These are phyloP conservation scores for Chlorella sorokiniana DNA, from an alignment of 139 green algal species.

Conservation along the genomic window DNA sequence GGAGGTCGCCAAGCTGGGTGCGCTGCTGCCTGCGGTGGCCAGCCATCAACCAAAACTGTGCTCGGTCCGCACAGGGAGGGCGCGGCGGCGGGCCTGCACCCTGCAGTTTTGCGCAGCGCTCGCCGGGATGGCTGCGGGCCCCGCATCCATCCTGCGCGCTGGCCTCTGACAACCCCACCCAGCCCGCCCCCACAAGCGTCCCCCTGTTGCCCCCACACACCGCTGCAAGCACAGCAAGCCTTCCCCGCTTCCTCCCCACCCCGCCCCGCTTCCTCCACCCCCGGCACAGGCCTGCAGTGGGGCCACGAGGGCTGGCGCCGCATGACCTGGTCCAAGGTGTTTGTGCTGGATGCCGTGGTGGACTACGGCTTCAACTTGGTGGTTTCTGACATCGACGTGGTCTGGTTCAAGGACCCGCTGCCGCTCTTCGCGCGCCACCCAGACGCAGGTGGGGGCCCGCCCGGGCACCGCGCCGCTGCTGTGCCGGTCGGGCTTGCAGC, in stretches of 20 bases:
- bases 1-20: neutral
- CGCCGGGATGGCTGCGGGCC: too few relatives aligned
- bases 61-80: neutral
- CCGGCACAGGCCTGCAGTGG: constrained; percentile 18
- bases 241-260: neutral
- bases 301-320: constrained; percentile 26
- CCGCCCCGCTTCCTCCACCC: neutral
- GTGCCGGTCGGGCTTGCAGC: neutral
- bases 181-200: too few relatives aligned
- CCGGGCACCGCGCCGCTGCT: too few relatives aligned
- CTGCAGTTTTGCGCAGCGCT: too few relatives aligned
- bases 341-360: constrained; percentile 11
- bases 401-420: constrained; percentile 18
- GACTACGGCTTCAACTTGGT: constrained; percentile 35
- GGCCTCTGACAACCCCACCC: too few relatives aligned
- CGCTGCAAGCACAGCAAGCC: neutral
- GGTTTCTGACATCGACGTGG: constrained; percentile 18
- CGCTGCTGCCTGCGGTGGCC: neutral
- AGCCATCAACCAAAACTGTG: neutral
- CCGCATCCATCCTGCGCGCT: too few relatives aligned
- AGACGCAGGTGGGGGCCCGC: neutral
- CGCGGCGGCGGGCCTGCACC: too few relatives aligned
- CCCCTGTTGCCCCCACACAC: too few relatives aligned
- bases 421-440: constrained; percentile 4
- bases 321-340: constrained; percentile 32